A percentile compares a stretch with the other conserved stretches of the same genome.
phyloP scores from a whole-genome alignment of 163 green algal genomes.

The Prototheca stagnorum region DNA sequence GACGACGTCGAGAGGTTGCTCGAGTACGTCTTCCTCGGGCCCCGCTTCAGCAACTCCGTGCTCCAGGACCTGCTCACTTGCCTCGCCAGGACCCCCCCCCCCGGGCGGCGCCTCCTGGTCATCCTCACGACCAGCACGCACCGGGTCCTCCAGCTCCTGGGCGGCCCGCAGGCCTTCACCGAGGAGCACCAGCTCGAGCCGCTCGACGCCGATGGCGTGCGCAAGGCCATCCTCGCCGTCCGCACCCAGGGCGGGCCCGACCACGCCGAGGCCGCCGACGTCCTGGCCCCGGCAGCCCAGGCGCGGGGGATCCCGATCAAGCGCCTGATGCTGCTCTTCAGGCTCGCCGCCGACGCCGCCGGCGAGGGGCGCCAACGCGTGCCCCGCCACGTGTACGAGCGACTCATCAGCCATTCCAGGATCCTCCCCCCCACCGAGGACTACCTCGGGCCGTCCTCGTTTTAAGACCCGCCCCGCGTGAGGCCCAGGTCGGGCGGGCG shows the following conservation, averaged over 20 bases:
- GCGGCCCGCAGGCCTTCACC: constrained; percentile 51
- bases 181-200: constrained; percentile 53
- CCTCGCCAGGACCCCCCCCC: constrained; percentile 70
- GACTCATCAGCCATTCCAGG: neutral
- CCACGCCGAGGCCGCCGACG: neutral
- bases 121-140: constrained; percentile 55
- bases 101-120: constrained; percentile 70
- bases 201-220: constrained; percentile 43
- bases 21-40: constrained; percentile 86
- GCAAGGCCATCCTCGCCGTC: constrained; percentile 39
- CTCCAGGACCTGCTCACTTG: constrained; percentile 73
- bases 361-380: constrained; percentile 3
- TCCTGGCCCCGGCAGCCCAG: constrained; percentile 5
- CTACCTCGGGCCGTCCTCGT: too few relatives aligned
- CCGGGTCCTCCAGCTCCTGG: constrained; percentile 62
- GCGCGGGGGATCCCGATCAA: constrained; percentile 66
- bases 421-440: neutral
- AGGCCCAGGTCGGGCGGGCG: too few relatives aligned
- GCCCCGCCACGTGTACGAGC: neutral
- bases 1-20: constrained; percentile 96
- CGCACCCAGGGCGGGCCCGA: constrained; percentile 35
- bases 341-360: constrained; percentile 64
- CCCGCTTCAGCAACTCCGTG: constrained; percentile 82
- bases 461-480: too few relatives aligned
- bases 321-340: constrained; percentile 80